Conservation (phyloP, 306 rosid genomes). For the Quercus ilex region DNA sequence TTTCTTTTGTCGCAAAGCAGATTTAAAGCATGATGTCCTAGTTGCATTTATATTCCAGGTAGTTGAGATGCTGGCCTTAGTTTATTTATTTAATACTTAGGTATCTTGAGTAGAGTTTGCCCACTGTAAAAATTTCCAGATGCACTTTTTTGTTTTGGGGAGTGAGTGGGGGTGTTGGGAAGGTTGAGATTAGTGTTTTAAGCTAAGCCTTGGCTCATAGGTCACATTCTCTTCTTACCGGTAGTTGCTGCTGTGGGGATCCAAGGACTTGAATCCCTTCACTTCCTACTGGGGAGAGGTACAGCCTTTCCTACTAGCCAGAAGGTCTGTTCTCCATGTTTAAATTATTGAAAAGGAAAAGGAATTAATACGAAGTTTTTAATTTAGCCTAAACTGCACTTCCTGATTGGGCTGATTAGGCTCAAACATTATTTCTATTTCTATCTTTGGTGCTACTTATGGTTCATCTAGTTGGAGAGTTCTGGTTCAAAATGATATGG, state of each 20-base stretch:
- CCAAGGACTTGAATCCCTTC: neutral
- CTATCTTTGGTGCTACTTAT: neutral
- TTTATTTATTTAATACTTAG: neutral
- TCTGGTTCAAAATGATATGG: neutral
- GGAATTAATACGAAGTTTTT: neutral
- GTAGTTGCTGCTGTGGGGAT: neutral
- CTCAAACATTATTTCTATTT: neutral
- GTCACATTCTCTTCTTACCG: neutral
- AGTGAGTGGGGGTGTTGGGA: neutral
- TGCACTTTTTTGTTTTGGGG: neutral
- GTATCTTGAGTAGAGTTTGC: neutral
- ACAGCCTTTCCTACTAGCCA: neutral
- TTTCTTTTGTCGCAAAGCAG: conserved; percentile 42
- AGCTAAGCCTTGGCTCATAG: neutral
- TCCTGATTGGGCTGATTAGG: neutral
- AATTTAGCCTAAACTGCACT: neutral
- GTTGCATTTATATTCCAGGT: conserved; percentile 33
- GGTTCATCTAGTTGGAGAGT: neutral
- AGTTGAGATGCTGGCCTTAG: conserved; percentile 31
- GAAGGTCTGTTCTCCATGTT: neutral
- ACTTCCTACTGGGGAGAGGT: neutral
- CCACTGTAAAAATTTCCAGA: neutral
- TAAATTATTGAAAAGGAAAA: neutral
- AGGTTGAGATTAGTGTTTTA: neutral
- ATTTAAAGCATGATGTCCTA: conserved; percentile 44